A percentile compares a stretch with the other conserved stretches of the same genome.
Evolutionary conservation across 192 early-diverging fungal genomes (phyloP).

Genomic region (Tieghemiomyces parasiticus): DNA sequence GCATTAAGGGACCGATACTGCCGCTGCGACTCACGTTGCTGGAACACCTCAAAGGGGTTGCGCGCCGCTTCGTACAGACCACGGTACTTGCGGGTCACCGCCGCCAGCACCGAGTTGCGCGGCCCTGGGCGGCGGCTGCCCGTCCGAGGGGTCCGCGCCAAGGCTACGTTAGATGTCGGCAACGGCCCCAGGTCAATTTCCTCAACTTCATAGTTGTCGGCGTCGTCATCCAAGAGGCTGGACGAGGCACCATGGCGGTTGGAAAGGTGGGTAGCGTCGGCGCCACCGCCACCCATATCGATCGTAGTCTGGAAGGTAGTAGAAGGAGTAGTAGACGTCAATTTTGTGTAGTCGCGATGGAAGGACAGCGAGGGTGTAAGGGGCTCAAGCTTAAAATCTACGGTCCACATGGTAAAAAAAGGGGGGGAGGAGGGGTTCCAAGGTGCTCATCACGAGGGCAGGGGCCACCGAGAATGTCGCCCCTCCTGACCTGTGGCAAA

Average conservation of each 20-base stretch:
- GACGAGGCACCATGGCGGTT: not conserved
- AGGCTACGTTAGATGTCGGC: conserved; percentile 5
- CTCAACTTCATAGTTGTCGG: conserved; percentile 16
- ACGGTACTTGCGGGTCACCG: conserved; percentile 48
- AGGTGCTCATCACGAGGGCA: no score
- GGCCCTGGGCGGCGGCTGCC: not conserved
- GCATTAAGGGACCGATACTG: conserved; percentile 59
- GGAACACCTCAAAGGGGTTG: conserved; percentile 83
- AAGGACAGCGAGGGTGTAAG: no score
- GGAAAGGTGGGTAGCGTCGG: conserved; percentile 3
- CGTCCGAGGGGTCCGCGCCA: conserved; percentile 2
- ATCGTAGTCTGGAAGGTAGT: no score
- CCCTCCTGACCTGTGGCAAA: no score
- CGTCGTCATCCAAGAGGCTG: conserved; percentile 10
- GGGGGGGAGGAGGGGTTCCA: no score
- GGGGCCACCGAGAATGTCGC: no score
- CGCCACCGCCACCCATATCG: conserved; percentile 13
- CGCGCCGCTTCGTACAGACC: conserved; percentile 73
- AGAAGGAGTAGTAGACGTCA: no score
- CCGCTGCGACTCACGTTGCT: conserved; percentile 50
- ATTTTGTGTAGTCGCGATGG: no score
- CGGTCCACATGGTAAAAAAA: no score
- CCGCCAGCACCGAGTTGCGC: conserved; percentile 18
- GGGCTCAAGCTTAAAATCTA: no score
- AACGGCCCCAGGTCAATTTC: conserved; percentile 8